Conservation (phyloP, 1,284 basidiomycete species). For the Volvariella volvacea region DNA sequence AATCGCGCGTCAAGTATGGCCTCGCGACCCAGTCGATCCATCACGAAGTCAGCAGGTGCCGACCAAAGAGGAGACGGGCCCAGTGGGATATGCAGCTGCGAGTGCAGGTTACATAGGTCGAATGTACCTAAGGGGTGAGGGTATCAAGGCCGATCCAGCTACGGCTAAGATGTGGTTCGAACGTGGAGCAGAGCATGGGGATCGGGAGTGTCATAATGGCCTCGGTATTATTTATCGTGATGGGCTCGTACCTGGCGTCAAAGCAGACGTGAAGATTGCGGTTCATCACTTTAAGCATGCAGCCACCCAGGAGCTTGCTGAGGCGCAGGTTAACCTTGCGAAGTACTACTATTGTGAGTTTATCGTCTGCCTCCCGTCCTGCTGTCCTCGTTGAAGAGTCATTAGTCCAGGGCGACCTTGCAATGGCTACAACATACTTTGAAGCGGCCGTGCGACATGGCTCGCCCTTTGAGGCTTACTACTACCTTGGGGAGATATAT, state of each 20-base stretch:
- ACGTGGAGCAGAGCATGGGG: slow-evolving; percentile 75
- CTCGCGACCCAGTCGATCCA: slow-evolving; percentile 57
- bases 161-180: slow-evolving; percentile 94
- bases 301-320: slow-evolving; percentile 79
- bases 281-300: slow-evolving; percentile 71
- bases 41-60: slow-evolving; percentile 33
- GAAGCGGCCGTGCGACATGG: slow-evolving; percentile 80
- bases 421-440: slow-evolving; percentile 64
- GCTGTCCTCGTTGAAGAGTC: neutral
- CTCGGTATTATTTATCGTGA: slow-evolving; percentile 91
- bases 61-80: slow-evolving; percentile 50
- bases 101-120: slow-evolving; percentile 85
- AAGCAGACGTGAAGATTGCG: slow-evolving; percentile 64
- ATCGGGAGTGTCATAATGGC: slow-evolving; percentile 84
- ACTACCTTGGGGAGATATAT: slow-evolving; percentile 82
- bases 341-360: slow-evolving; percentile 77
- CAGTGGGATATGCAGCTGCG: slow-evolving; percentile 63
- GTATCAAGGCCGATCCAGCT: slow-evolving; percentile 70
- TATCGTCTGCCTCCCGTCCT: neutral
- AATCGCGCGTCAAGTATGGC: slow-evolving; percentile 82
- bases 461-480: slow-evolving; percentile 89
- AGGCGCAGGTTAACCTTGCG: slow-evolving; percentile 87
- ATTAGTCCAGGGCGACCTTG: slow-evolving; percentile 57
- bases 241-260: slow-evolving; percentile 63
- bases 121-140: slow-evolving; percentile 94